Evolutionary conservation across 768 basidiomycete genomes (phyloP), one percentile per base, ranked within the genome.

Genomic region (Suillus paluster): DNA sequence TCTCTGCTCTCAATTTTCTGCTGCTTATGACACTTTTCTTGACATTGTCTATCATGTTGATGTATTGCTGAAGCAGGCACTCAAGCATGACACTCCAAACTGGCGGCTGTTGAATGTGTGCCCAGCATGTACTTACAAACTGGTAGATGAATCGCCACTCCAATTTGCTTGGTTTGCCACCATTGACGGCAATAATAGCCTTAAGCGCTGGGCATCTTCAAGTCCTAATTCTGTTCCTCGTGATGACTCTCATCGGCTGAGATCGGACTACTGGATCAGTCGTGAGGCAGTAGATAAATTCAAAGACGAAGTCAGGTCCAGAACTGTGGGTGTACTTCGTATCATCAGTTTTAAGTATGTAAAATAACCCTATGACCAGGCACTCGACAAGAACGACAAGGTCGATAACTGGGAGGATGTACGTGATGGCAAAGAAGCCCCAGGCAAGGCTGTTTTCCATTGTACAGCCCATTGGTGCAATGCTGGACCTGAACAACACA

Each of bases 11-110:
- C 58, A 59, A 21, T 50, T 59, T 4, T 48, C 45, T 5, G 36
- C 49, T 21, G 65, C 65, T 19, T 64, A 57, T 57, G 65, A 66
- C 27, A 19, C 27, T 4, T 66, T 64, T 27, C 38, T 66, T 11
- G 59, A 60, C 19, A 55, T 66, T 21, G 19, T 57, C 11, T n/a
- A 54, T 10, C 39, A 21, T 19, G 63, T 66, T 10, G 19, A 64
- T 30, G 3, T 7, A 34, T 19, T 54, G 17, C 10, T 30, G 30
- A 30, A 30, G 30, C 6, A 6, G 30, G 30, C 30, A 30, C 56
- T 66, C 19, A 53, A 62, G 17, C 45, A 59, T 23, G 49, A 64
- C 44, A 50, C 7, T 10, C 63, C 65, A 14, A 52, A 66, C 44
- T 66, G 62, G 65, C 58, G 63, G 6, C 33, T 58, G 4, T 50